Evolutionary conservation across 2,329 filamentous ascomycete species (phyloP).

Genomic region (Aspergillus aculeatinus): DNA sequence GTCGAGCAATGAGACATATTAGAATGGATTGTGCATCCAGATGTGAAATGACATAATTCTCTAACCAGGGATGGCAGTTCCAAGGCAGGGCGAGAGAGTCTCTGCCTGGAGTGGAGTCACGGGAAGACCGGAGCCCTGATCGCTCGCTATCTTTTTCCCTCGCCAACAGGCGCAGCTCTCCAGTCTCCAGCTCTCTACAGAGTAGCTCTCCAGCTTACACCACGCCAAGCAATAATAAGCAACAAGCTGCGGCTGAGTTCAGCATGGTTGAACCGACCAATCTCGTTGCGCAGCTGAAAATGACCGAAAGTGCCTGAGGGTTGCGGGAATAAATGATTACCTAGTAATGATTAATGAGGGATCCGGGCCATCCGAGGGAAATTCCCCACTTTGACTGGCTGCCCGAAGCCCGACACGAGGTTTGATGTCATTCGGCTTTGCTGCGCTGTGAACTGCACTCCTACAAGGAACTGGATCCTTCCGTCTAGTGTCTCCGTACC

Average conservation of each 20-base stretch:
- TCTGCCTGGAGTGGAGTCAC: background rate
- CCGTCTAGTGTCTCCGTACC: background rate
- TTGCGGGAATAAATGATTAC: too few relatives aligned
- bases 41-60: background rate
- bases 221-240: background rate
- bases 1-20: too few relatives aligned
- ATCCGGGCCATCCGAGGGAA: background rate
- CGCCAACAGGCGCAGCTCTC: background rate
- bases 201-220: background rate
- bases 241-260: background rate
- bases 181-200: too few relatives aligned
- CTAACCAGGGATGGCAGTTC: background rate
- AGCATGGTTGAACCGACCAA: background rate
- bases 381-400: background rate
- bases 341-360: too few relatives aligned
- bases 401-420: background rate
- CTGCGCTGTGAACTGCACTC: background rate
- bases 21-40: too few relatives aligned
- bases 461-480: too few relatives aligned
- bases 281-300: too few relatives aligned
- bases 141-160: background rate
- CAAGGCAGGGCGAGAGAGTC: background rate
- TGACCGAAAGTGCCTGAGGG: too few relatives aligned
- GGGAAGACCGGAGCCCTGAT: background rate
- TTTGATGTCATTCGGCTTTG: background rate